These are phyloP conservation scores for Neofusicoccum ribis DNA, from an alignment of 2,329 filamentous ascomycete genomes.

Conservation along the genomic window DNA sequence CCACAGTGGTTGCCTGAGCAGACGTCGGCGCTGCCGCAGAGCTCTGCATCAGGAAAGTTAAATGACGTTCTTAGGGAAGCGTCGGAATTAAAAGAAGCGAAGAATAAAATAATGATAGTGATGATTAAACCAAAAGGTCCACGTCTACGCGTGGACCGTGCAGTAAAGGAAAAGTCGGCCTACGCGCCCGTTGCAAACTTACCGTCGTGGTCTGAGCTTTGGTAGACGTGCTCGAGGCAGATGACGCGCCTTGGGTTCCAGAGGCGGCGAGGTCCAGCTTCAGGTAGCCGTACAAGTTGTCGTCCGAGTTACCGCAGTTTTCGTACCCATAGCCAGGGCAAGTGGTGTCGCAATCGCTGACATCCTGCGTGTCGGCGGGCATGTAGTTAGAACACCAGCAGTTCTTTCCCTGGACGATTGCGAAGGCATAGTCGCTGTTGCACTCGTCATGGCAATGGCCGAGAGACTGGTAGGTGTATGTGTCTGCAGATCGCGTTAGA, in stretches of 20 bases:
- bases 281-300: slow-evolving; percentile 66
- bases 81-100: slow-evolving; percentile 12
- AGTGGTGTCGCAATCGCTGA: slow-evolving; percentile 52
- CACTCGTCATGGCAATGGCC: slow-evolving; percentile 68
- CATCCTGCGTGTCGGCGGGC: slow-evolving; percentile 48
- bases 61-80: slow-evolving; percentile 26
- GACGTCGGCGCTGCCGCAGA: slow-evolving; percentile 33
- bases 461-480: slow-evolving; percentile 60
- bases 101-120: background rate
- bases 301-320: slow-evolving; percentile 59
- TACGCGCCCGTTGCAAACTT: slow-evolving; percentile 5
- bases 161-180: background rate
- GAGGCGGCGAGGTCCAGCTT: slow-evolving; percentile 48
- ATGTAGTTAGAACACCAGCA: slow-evolving; percentile 77
- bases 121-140: background rate
- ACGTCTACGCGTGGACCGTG: background rate
- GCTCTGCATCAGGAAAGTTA: slow-evolving; percentile 33
- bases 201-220: slow-evolving; percentile 14
- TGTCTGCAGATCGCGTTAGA: slow-evolving; percentile 27
- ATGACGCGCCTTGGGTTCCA: slow-evolving; percentile 54
- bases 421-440: slow-evolving; percentile 60
- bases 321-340: slow-evolving; percentile 72
- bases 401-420: slow-evolving; percentile 62
- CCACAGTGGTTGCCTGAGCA: slow-evolving; percentile 24
- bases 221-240: slow-evolving; percentile 23